Evolutionary conservation across 495 filamentous ascomycete species (phyloP).

Genomic region (Hypoxylon intermedium): DNA sequence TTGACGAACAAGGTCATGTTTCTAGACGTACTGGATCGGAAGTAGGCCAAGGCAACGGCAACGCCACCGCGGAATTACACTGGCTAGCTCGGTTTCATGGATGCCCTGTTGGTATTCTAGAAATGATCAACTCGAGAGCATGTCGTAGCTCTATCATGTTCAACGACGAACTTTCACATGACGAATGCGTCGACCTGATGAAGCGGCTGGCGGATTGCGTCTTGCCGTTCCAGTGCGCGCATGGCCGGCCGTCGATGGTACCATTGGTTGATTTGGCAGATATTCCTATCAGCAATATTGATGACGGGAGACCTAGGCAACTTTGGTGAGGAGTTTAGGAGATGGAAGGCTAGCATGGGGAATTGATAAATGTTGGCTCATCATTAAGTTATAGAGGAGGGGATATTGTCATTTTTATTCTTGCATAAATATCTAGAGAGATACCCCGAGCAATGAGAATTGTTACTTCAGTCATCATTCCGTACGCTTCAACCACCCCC

Average conservation of each 20-base stretch:
- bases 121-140: slow-evolving; percentile 87
- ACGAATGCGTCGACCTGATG: slow-evolving; percentile 73
- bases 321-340: slow-evolving; percentile 36
- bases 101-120: slow-evolving; percentile 80
- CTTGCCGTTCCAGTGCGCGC: slow-evolving; percentile 94
- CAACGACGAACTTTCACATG: slow-evolving; percentile 73
- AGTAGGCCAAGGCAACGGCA: background rate
- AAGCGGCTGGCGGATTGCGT: slow-evolving; percentile 67
- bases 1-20: slow-evolving; percentile 37
- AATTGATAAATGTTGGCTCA: background rate
- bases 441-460: background rate
- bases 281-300: slow-evolving; percentile 4
- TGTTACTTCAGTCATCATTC: too few relatives aligned
- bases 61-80: slow-evolving; percentile 17
- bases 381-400: background rate
- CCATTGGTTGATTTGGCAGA: slow-evolving; percentile 69
- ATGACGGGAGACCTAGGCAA: slow-evolving; percentile 8
- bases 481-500: too few relatives aligned
- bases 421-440: slow-evolving; percentile 3
- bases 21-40: background rate
- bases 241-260: slow-evolving; percentile 80
- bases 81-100: slow-evolving; percentile 68
- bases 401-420: background rate
- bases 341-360: slow-evolving; percentile 22
- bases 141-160: slow-evolving; percentile 97